Evolutionary conservation across 805 yeast species (phyloP).

Genomic region (Candida maris): DNA sequence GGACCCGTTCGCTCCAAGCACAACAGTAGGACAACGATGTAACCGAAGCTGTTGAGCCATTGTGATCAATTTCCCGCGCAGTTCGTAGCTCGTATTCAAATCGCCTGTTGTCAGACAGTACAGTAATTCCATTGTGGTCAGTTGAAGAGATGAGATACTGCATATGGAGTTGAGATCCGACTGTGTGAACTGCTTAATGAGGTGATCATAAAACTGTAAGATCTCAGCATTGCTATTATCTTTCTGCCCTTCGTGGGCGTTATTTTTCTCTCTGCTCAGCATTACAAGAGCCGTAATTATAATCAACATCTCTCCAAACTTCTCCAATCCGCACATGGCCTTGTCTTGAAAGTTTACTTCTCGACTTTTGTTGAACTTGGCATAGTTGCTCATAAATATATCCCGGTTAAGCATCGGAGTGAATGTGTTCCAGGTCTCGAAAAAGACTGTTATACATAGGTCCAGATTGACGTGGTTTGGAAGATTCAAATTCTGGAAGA

Average conservation of each 20-base stretch:
- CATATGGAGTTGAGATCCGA: constrained; percentile 59
- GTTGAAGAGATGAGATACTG: constrained; percentile 66
- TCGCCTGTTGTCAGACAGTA: constrained; percentile 74
- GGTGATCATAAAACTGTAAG: constrained; percentile 51
- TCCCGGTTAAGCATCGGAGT: constrained; percentile 69
- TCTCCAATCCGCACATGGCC: constrained; percentile 42
- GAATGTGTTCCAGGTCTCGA: constrained; percentile 72
- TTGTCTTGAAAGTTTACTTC: constrained; percentile 42
- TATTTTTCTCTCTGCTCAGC: constrained; percentile 35
- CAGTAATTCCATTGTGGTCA: constrained; percentile 62
- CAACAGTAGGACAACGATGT: constrained; percentile 85
- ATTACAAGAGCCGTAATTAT: constrained; percentile 50
- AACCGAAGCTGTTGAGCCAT: constrained; percentile 84
- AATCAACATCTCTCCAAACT: constrained; percentile 52
- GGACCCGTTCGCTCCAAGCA: constrained; percentile 61
- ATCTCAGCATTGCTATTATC: constrained; percentile 28
- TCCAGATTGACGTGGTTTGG: constrained; percentile 62
- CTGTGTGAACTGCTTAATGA: constrained; percentile 59
- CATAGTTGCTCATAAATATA: constrained; percentile 61
- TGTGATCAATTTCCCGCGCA: constrained; percentile 70
- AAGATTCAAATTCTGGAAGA: constrained; percentile 41
- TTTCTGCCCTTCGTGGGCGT: constrained; percentile 12
- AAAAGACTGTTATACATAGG: constrained; percentile 61
- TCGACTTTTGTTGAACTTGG: constrained; percentile 41
- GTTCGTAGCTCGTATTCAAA: constrained; percentile 65